Conservation (phyloP, 2,329 filamentous ascomycete genomes). For the Pseudogymnoascus sp. region DNA sequence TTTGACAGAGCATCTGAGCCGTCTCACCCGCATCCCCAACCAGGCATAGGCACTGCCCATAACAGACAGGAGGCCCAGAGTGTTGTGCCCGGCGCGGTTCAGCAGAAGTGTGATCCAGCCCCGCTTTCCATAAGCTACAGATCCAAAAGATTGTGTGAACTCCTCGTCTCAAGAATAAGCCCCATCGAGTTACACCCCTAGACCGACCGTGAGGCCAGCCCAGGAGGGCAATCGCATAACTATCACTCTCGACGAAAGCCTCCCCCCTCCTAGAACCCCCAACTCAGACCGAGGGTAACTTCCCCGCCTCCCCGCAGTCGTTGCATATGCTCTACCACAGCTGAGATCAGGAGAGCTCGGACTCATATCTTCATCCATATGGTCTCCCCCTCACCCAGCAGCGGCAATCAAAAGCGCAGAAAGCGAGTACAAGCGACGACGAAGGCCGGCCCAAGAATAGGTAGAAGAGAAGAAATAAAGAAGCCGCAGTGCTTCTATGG, state of each 20-base stretch:
- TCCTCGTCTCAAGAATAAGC: conserved; percentile 99
- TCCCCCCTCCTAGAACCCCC: conserved; percentile 46
- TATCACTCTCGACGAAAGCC: conserved; percentile 89
- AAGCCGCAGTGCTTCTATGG: conserved; percentile 98
- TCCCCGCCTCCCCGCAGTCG: conserved; percentile 30
- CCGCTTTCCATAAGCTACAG: conserved; percentile 50
- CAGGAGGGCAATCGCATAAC: conserved; percentile 89
- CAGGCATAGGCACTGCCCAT: conserved; percentile 23
- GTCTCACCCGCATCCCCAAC: conserved; percentile 15
- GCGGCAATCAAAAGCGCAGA: conserved; percentile 26
- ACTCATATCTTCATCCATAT: conserved; percentile 86
- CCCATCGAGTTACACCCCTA: conserved; percentile 93
- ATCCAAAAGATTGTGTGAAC: conserved; percentile 43
- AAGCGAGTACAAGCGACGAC: conserved; percentile 29
- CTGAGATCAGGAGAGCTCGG: conserved; percentile 44
- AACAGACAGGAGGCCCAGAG: conserved; percentile 27
- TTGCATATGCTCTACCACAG: conserved; percentile 22
- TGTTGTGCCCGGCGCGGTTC: conserved; percentile 14
- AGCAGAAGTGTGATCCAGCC: conserved; percentile 22
- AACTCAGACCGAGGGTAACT: conserved; percentile 34
- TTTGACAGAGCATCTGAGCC: conserved; percentile 57
- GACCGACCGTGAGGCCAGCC: conserved; percentile 25
- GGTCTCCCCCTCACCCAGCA: conserved; percentile 35
- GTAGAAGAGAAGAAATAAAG: conserved; percentile 56
- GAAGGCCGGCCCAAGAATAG: conserved; percentile 30